phyloP scores from a whole-genome alignment of 2,329 filamentous ascomycete species.

The Exserohilum rostratum region DNA sequence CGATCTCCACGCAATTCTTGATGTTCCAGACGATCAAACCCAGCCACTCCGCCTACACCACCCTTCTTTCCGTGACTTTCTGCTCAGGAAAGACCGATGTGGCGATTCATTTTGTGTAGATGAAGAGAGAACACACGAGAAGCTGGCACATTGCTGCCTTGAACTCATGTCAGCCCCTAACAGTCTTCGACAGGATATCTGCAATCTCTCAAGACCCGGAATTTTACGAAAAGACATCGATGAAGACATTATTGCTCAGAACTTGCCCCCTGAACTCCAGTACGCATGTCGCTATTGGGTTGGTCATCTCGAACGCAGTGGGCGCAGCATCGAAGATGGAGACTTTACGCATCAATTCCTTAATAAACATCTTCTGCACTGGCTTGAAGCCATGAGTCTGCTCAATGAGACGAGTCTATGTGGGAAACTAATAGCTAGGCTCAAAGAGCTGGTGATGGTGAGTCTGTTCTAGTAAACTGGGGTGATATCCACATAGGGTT shows the following conservation, averaged over 20 bases:
- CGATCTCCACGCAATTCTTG: neutral
- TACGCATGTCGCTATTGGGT: too few species aligned
- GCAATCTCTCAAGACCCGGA: too few species aligned
- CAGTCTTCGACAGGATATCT: too few species aligned
- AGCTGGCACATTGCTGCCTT: neutral
- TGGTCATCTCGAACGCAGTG: neutral
- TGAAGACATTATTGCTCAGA: too few species aligned
- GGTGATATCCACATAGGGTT: too few species aligned
- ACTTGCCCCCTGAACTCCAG: too few species aligned
- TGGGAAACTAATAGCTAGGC: neutral
- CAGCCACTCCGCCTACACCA: slow-evolving; percentile 5
- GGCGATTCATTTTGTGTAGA: slow-evolving; percentile 31
- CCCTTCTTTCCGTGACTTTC: slow-evolving; percentile 38
- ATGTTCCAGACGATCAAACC: neutral
- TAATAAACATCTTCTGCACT: neutral
- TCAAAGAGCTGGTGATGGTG: too few species aligned
- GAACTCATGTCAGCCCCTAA: too few species aligned
- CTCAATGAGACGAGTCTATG: too few species aligned
- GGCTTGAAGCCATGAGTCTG: neutral
- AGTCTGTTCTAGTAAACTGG: too few species aligned
- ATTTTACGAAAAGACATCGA: too few species aligned
- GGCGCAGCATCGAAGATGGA: neutral
- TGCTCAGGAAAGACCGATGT: slow-evolving; percentile 25
- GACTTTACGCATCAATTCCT: neutral
- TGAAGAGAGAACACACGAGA: neutral